These are phyloP conservation scores for Triticum dicoccoides DNA, from an alignment of 176 grass and related monocot genomes.

Conservation along the genomic window DNA sequence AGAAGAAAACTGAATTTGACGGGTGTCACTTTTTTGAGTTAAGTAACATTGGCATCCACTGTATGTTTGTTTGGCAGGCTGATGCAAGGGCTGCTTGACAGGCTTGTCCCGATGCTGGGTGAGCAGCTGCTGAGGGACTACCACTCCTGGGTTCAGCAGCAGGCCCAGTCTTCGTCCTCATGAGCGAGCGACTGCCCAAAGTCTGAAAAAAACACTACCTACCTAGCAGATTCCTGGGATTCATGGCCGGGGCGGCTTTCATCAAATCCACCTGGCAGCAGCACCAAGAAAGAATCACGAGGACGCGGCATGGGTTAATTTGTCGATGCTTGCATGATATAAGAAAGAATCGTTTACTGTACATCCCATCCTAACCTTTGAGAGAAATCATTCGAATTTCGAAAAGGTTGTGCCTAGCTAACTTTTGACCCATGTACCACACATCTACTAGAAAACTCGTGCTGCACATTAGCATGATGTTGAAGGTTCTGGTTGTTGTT, in stretches of 20 bases:
- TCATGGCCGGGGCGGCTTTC: not conserved
- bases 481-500: too few species aligned
- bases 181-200: not conserved
- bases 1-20: not conserved
- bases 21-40: not conserved
- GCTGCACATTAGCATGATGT: too few species aligned
- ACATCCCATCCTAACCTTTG: too few species aligned
- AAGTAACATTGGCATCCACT: not conserved
- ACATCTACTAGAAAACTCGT: too few species aligned
- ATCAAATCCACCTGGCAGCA: not conserved
- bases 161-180: conserved; percentile 1
- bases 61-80: conserved; percentile 36
- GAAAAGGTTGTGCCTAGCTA: too few species aligned
- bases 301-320: not conserved
- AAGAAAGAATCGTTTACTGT: too few species aligned
- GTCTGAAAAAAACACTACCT: not conserved
- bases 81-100: conserved; percentile 86
- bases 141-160: conserved; percentile 53
- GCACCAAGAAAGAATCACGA: not conserved
- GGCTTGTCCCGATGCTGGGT: conserved; percentile 74
- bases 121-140: conserved; percentile 82
- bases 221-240: not conserved
- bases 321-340: not conserved
- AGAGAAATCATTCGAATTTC: too few species aligned
- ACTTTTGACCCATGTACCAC: too few species aligned